These are phyloP conservation scores for Apiotrichum brassicae DNA, from an alignment of 1,284 basidiomycete genomes.

Conservation along the genomic window DNA sequence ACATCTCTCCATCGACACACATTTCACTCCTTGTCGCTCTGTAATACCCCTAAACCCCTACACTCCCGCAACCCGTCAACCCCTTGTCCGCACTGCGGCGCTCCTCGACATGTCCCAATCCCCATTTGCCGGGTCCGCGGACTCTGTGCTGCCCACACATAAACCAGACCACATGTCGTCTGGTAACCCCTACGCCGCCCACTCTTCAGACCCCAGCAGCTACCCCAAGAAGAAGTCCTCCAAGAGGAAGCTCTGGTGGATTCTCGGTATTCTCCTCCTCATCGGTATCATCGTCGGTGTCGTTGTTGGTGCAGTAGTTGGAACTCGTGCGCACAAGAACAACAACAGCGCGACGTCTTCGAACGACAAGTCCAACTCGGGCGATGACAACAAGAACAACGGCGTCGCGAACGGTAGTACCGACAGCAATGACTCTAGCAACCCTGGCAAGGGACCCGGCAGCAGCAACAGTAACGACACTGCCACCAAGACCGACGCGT, in stretches of 20 bases:
- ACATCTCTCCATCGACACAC: not conserved
- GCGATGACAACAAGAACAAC: slow-evolving; percentile 24
- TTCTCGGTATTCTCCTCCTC: slow-evolving; percentile 46
- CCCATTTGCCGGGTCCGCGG: not conserved
- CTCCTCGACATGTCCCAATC: not conserved
- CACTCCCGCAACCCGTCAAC: too few relatives aligned
- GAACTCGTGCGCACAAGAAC: slow-evolving; percentile 47
- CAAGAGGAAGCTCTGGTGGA: slow-evolving; percentile 42
- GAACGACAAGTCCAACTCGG: slow-evolving; percentile 34
- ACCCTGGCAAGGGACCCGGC: not conserved
- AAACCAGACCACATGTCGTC: slow-evolving; percentile 41
- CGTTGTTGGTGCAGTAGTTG: slow-evolving; percentile 65
- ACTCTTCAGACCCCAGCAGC: slow-evolving; percentile 18
- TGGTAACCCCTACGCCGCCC: slow-evolving; percentile 35
- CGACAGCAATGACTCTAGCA: not conserved
- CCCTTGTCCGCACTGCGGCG: not conserved
- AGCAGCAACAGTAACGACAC: not conserved
- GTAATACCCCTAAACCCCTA: not conserved
- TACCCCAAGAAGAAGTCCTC: slow-evolving; percentile 36
- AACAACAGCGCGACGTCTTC: slow-evolving; percentile 46
- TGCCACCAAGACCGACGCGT: slow-evolving; percentile 41
- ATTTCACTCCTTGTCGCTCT: not conserved
- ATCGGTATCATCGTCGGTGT: slow-evolving; percentile 66
- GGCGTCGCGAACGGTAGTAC: not conserved
- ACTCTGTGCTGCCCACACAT: slow-evolving; percentile 10